Base-by-base conservation (phyloP, 139 green algal genomes). In the Zygnema circumcarinatum region DNA sequence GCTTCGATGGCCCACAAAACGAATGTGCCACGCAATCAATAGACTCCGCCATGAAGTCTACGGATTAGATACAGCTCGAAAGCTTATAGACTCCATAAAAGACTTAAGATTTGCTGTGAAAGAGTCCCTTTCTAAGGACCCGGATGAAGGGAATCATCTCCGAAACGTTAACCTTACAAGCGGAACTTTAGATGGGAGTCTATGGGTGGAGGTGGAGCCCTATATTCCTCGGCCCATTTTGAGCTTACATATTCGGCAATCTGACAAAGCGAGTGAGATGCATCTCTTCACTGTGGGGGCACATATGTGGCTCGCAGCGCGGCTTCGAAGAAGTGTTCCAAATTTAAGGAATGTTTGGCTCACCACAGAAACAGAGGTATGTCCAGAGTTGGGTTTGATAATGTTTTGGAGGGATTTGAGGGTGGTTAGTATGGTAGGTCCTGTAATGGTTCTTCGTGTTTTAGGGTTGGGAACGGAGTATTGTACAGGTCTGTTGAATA, bases 1-100 rank as follows among this genome's bases (percentile, higher is more conserved):
- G 2, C 38, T 88, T 16, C 39, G 83, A 29, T 87, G 21, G 16
- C 83, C 83, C 21, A 88, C 33, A 7, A 29, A 25, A 29, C 84
- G 84, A 22, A 72, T 88, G 78, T 88, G 83, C 83, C 32, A 41
- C 74, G 35, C 84, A 2, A 88, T 88, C 75, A 88, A 88, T 36
- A 22, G 76, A 7, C 73, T 80, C 3, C 52, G 80, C 32, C 80
- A 86, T 29, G 67, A 82, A 2, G 32, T 38, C n/a, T 86, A 80
- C 42, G 80, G 80, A 0, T 22, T 86, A 21, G 29, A 72, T 25
- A 72, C 54, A 33, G 54, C 54, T n/a, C n/a, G n/a, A n/a, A n/a
- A n/a, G n/a, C n/a, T n/a, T n/a, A n/a, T n/a, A n/a, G n/a, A n/a
- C n/a, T n/a, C n/a, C n/a, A n/a, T n/a, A n/a, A n/a, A n/a, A n/a